Conservation (phyloP, 768 basidiomycete genomes). For the Boletus edulis region DNA sequence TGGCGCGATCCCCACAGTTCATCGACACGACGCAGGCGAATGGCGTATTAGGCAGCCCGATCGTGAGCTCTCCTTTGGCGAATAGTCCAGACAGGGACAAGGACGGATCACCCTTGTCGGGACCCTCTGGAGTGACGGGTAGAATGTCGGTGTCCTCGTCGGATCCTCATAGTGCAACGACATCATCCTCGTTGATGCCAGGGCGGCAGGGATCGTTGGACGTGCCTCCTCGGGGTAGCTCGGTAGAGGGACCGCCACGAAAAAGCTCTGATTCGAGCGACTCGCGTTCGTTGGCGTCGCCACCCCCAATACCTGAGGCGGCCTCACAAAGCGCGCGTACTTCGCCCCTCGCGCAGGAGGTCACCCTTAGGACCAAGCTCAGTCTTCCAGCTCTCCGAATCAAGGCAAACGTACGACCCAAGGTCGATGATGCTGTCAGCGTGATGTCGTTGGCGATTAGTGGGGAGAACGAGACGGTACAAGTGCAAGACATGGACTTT, state of each 20-base stretch:
- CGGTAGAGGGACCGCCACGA: slow-evolving; percentile 20
- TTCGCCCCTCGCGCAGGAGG: slow-evolving; percentile 29
- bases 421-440: slow-evolving; percentile 32
- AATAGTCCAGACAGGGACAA: slow-evolving; percentile 18
- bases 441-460: slow-evolving; percentile 22
- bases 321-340: slow-evolving; percentile 30
- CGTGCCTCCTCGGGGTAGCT: slow-evolving; percentile 11
- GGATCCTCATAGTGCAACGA: slow-evolving; percentile 7
- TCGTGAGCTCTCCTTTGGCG: slow-evolving; percentile 9
- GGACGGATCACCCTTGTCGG: slow-evolving; percentile 13
- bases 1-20: slow-evolving; percentile 5
- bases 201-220: slow-evolving; percentile 19
- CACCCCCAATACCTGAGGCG: slow-evolving; percentile 40
- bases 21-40: background rate
- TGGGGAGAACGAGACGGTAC: slow-evolving; percentile 53
- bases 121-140: background rate
- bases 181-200: slow-evolving; percentile 13
- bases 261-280: slow-evolving; percentile 28
- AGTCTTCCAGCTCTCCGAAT: slow-evolving; percentile 66
- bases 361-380: slow-evolving; percentile 54
- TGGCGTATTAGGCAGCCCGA: slow-evolving; percentile 8
- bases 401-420: slow-evolving; percentile 27
- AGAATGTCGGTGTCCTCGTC: slow-evolving; percentile 13
- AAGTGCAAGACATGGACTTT: slow-evolving; percentile 81
- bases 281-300: slow-evolving; percentile 39